A percentile compares a stretch with the other conserved stretches of the same genome.
Evolutionary conservation across 2,329 filamentous ascomycete genomes (phyloP).

Genomic region (Herpotrichia juniperi): DNA sequence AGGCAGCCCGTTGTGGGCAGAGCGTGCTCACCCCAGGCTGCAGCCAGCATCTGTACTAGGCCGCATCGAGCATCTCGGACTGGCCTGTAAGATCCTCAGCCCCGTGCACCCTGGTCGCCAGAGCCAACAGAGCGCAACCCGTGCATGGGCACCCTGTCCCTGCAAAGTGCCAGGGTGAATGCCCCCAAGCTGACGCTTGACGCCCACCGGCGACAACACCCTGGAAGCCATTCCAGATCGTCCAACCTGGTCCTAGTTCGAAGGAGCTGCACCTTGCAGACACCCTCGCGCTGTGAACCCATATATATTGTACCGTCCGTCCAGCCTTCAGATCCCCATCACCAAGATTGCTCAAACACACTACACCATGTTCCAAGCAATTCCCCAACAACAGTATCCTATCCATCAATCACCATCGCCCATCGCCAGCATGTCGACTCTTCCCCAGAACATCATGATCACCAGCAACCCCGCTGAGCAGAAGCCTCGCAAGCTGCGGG

Average conservation of each 20-base stretch:
- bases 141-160: slow-evolving; percentile 25
- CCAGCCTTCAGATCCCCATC: slow-evolving; percentile 17
- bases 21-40: slow-evolving; percentile 27
- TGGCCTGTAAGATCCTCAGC: slow-evolving; percentile 42
- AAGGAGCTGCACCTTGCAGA: slow-evolving; percentile 20
- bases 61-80: slow-evolving; percentile 23
- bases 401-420: slow-evolving; percentile 28
- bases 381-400: slow-evolving; percentile 30
- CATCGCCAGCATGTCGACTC: slow-evolving; percentile 28
- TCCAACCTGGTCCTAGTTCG: slow-evolving; percentile 21
- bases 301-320: slow-evolving; percentile 39
- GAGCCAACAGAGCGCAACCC: slow-evolving; percentile 30
- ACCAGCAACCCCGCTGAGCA: slow-evolving; percentile 28
- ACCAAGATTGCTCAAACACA: slow-evolving; percentile 13
- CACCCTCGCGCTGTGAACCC: slow-evolving; percentile 18
- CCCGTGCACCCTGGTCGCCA: slow-evolving; percentile 8
- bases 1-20: slow-evolving; percentile 15
- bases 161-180: slow-evolving; percentile 14
- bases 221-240: slow-evolving; percentile 29
- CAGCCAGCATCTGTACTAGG: slow-evolving; percentile 27
- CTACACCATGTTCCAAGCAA: slow-evolving; percentile 37
- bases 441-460: slow-evolving; percentile 23
- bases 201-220: slow-evolving; percentile 31
- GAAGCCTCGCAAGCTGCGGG: slow-evolving; percentile 45
- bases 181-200: slow-evolving; percentile 39